Percentiles rank a stretch among this genome's conserved stretches.
These are phyloP conservation scores for Apiotrichum veenhuisii DNA, from an alignment of 1,284 basidiomycete species.

Conservation along the genomic window DNA sequence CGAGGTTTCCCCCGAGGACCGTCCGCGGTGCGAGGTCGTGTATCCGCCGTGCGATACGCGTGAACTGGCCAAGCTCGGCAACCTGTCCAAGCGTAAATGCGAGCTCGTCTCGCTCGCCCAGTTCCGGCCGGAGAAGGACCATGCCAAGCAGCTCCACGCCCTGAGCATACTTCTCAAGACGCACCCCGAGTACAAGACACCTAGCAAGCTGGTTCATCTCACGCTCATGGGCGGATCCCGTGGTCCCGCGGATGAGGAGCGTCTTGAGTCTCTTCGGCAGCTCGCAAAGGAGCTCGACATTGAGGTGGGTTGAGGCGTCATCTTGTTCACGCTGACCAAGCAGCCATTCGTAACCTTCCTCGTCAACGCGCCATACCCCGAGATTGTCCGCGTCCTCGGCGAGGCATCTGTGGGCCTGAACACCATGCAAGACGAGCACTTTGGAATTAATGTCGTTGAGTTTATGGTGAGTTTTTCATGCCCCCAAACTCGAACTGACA, in stretches of 20 bases:
- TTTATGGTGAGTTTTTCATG: slow-evolving; percentile 70
- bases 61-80: slow-evolving; percentile 60
- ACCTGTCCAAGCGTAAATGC: slow-evolving; percentile 61
- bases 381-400: slow-evolving; percentile 66
- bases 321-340: neutral
- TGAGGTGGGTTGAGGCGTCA: slow-evolving; percentile 53
- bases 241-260: slow-evolving; percentile 66
- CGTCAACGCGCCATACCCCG: slow-evolving; percentile 75
- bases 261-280: slow-evolving; percentile 61
- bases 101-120: slow-evolving; percentile 84
- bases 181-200: slow-evolving; percentile 57
- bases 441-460: slow-evolving; percentile 97
- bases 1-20: slow-evolving; percentile 16
- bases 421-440: slow-evolving; percentile 99
- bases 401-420: slow-evolving; percentile 79
- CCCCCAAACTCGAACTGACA: neutral
- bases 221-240: slow-evolving; percentile 76
- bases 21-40: slow-evolving; percentile 55
- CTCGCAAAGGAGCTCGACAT: slow-evolving; percentile 65
- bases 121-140: slow-evolving; percentile 97
- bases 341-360: slow-evolving; percentile 72
- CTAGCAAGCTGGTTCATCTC: slow-evolving; percentile 26
- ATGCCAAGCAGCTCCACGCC: slow-evolving; percentile 71
- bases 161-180: slow-evolving; percentile 60
- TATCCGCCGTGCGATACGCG: slow-evolving; percentile 91